Evolutionary conservation across 176 grass and related monocot genomes (phyloP).

Genomic region (Saccharum officinarum): DNA sequence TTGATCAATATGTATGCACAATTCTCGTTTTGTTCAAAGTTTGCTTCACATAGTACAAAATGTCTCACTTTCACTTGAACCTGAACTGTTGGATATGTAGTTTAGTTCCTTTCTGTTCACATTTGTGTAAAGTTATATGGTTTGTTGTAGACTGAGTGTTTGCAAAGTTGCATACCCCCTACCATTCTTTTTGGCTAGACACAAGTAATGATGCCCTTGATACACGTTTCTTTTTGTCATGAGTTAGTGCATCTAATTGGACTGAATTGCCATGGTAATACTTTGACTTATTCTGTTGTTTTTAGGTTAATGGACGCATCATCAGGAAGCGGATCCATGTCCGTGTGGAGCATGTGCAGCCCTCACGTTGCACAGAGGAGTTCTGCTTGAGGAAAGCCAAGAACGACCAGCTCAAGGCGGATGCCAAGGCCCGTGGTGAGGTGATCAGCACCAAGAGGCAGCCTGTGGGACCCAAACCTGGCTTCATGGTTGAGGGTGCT

Average conservation of each 20-base stretch:
- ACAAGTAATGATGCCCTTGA: background rate
- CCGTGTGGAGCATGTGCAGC: slow-evolving; percentile 86
- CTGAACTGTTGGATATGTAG: background rate
- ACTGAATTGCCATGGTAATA: background rate
- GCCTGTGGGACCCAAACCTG: slow-evolving; percentile 75
- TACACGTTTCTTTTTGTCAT: background rate
- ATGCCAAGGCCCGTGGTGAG: slow-evolving; percentile 76
- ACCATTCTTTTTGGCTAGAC: background rate
- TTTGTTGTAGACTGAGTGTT: background rate
- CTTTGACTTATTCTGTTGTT: background rate
- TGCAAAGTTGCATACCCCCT: background rate
- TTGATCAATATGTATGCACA: background rate
- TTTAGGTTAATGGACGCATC: slow-evolving; percentile 71
- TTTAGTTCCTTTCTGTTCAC: no score
- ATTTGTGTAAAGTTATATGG: background rate
- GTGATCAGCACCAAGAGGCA: slow-evolving; percentile 94
- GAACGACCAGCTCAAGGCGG: slow-evolving; percentile 83
- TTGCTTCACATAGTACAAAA: background rate
- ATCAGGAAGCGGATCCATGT: slow-evolving; percentile 93
- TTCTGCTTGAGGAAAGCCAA: slow-evolving; percentile 73
- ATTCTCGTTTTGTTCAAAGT: background rate
- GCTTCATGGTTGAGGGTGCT: slow-evolving; percentile 84
- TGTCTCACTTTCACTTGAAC: background rate
- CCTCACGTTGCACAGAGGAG: slow-evolving; percentile 78
- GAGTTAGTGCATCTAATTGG: background rate